Evolutionary conservation across 257 asterid genomes (phyloP).

Genomic region (Mentha longifolia): DNA sequence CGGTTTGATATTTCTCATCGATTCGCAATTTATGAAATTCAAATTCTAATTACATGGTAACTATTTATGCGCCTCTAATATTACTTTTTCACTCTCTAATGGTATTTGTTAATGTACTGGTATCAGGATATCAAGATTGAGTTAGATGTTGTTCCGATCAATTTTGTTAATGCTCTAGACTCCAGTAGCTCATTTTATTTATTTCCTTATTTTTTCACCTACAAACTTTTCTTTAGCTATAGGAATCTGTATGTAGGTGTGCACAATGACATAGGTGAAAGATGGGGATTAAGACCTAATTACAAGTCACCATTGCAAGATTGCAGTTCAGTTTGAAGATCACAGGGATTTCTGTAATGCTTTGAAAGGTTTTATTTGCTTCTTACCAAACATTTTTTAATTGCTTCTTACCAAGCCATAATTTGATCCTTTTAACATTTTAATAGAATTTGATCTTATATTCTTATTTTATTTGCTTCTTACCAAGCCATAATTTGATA

Average conservation of each 20-base stretch:
- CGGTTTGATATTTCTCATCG: too few species aligned
- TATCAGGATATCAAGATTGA: too few species aligned
- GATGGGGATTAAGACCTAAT: conserved; percentile 68
- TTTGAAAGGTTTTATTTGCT: conserved; percentile 61
- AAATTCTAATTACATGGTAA: too few species aligned
- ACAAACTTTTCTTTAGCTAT: conserved; percentile 30
- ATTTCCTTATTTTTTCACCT: conserved; percentile 16
- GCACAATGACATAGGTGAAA: conserved; percentile 79
- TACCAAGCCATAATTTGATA: too few species aligned
- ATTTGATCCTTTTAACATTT: conserved; percentile 7
- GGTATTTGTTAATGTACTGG: too few species aligned
- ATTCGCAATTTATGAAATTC: too few species aligned
- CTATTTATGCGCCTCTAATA: too few species aligned
- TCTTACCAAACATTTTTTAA: conserved; percentile 40
- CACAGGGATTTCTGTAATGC: conserved; percentile 72
- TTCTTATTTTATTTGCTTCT: too few species aligned
- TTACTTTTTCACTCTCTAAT: too few species aligned
- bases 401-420: conserved; percentile 23
- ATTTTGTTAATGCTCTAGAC: too few species aligned
- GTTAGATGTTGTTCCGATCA: too few species aligned
- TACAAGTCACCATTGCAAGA: conserved; percentile 90
- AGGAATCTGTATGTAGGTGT: conserved; percentile 94
- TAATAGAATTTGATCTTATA: not conserved
- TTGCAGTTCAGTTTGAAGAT: conserved; percentile 77
- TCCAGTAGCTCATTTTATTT: not conserved